phyloP scores from a whole-genome alignment of 2,329 filamentous ascomycete genomes.

The Epichloe brachyelytri region DNA sequence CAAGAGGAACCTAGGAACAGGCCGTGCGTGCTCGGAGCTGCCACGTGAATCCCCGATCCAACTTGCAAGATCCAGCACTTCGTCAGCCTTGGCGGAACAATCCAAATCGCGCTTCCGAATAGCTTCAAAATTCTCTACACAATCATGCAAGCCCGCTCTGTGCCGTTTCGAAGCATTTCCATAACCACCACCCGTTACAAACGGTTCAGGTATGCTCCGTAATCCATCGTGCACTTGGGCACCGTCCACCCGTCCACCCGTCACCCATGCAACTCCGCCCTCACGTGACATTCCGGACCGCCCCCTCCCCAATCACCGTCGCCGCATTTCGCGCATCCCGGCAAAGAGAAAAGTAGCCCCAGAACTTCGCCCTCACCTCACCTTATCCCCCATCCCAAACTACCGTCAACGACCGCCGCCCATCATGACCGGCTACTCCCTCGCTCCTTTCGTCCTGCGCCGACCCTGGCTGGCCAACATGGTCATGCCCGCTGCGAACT shows the following conservation, averaged over 20 bases:
- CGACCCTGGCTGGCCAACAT: conserved; percentile 71
- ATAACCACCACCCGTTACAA: neutral
- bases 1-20: too few species aligned
- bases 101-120: too few species aligned
- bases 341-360: conserved; percentile 8
- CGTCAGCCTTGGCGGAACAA: too few species aligned
- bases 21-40: too few species aligned
- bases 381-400: conserved; percentile 4
- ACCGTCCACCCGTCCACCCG: neutral
- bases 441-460: conserved; percentile 63
- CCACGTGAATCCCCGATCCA: too few species aligned
- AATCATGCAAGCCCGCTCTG: too few species aligned
- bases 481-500: conserved; percentile 70
- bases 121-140: too few species aligned
- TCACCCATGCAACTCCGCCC: neutral
- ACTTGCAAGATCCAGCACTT: too few species aligned
- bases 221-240: neutral
- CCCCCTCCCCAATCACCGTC: conserved; percentile 18
- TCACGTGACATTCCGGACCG: conserved; percentile 22
- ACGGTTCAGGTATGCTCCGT: neutral
- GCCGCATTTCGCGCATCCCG: conserved; percentile 21
- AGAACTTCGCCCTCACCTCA: conserved; percentile 7
- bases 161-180: neutral
- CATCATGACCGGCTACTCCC: conserved; percentile 54
- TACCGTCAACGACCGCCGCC: conserved; percentile 16